Evolutionary conservation across 2,329 filamentous ascomycete species (phyloP).

Genomic region (Fusarium devonianum): DNA sequence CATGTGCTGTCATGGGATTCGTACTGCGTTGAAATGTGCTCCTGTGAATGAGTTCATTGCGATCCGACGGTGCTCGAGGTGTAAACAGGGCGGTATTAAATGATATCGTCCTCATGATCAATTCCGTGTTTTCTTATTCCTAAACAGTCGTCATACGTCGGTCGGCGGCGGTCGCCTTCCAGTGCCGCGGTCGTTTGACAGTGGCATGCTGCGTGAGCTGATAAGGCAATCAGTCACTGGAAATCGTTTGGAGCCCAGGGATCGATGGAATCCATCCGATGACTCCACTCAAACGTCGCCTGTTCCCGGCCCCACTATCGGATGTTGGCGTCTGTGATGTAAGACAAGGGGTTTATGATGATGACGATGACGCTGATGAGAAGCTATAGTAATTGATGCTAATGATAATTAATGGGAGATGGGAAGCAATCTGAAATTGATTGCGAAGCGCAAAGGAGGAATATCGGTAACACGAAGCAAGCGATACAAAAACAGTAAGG

Average conservation of each 20-base stretch:
- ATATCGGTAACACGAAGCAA: constrained; percentile 10
- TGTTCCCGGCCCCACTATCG: constrained; percentile 43
- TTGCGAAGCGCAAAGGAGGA: constrained; percentile 4
- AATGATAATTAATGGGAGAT: constrained; percentile 5
- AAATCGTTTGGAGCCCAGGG: too few species aligned
- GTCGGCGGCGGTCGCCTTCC: constrained; percentile 24
- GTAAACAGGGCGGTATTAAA: constrained; percentile 5
- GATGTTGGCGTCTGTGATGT: constrained; percentile 38
- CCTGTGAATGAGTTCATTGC: constrained; percentile 27
- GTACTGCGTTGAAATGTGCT: constrained; percentile 30
- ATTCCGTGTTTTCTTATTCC: constrained; percentile 19
- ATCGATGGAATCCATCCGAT: constrained; percentile 34
- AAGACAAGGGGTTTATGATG: constrained; percentile 25
- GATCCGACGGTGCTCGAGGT: not conserved
- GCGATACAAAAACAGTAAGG: constrained; percentile 8
- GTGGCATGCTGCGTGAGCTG: constrained; percentile 42
- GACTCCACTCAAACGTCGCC: constrained; percentile 40
- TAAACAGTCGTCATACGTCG: too few species aligned
- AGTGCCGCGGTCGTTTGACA: constrained; percentile 32
- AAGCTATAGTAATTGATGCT: constrained; percentile 17
- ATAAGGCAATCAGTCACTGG: constrained; percentile 15
- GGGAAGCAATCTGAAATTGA: not conserved
- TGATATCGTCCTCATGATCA: constrained; percentile 26
- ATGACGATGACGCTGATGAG: constrained; percentile 6
- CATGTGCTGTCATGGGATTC: constrained; percentile 8